Conservation (phyloP, 352 stramenopile species). For the Phytophthora crassamura region DNA sequence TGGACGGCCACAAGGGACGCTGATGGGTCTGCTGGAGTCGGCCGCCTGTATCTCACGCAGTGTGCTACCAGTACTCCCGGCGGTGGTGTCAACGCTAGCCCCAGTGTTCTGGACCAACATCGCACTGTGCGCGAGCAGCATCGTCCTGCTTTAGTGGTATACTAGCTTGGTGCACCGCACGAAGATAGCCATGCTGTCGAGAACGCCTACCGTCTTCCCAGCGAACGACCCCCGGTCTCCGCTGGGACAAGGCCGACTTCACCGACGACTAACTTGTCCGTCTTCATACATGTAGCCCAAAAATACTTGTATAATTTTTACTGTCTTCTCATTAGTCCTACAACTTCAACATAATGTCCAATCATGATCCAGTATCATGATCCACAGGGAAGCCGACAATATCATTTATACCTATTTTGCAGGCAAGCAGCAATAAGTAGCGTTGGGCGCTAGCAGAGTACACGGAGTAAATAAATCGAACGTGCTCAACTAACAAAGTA, state of each 20-base stretch:
- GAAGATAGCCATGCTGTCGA: slow-evolving; percentile 56
- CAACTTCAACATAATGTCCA: too few species aligned
- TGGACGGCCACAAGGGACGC: slow-evolving; percentile 65
- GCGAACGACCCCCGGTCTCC: slow-evolving; percentile 45
- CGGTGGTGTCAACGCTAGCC: slow-evolving; percentile 58
- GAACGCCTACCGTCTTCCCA: slow-evolving; percentile 31
- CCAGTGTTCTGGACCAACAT: slow-evolving; percentile 81
- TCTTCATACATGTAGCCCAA: slow-evolving; percentile 3
- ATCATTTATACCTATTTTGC: slow-evolving; percentile 2
- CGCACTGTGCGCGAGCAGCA: slow-evolving; percentile 54
- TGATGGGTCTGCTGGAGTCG: slow-evolving; percentile 77
- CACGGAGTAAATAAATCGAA: background rate
- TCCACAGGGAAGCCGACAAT: background rate
- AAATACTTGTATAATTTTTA: background rate
- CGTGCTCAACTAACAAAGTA: background rate
- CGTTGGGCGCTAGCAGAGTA: background rate
- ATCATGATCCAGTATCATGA: too few species aligned
- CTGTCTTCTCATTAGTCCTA: too few species aligned
- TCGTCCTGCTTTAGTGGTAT: slow-evolving; percentile 70
- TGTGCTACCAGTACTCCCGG: slow-evolving; percentile 69
- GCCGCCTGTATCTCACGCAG: slow-evolving; percentile 71
- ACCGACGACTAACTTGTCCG: slow-evolving; percentile 17
- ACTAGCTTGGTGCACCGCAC: slow-evolving; percentile 52
- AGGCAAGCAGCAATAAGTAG: background rate
- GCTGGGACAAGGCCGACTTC: slow-evolving; percentile 41